Conservation (phyloP, 2,329 filamentous ascomycete species). For the Botryotinia globosa region DNA sequence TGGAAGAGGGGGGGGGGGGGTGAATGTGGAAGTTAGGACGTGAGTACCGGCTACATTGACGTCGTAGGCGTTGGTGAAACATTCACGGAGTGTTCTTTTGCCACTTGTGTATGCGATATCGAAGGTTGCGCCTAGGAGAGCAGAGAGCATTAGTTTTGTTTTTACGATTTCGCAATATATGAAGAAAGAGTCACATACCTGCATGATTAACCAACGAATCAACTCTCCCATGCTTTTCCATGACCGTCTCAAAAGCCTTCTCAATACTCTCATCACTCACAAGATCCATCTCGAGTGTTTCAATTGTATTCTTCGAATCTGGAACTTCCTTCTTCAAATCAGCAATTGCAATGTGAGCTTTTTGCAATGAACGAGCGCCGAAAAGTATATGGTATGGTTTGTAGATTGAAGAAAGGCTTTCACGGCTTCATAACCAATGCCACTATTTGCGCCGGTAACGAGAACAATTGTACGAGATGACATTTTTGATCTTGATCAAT, state of each 20-base stretch:
- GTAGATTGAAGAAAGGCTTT: conserved; percentile 41
- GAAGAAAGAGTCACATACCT: conserved; percentile 24
- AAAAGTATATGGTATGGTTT: conserved; percentile 43
- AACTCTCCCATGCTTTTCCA: conserved; percentile 23
- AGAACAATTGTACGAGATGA: conserved; percentile 35
- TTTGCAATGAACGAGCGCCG: conserved; percentile 40
- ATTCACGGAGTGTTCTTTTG: conserved; percentile 33
- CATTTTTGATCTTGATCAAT: conserved; percentile 12
- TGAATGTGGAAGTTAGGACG: conserved; percentile 37
- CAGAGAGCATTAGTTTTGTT: not conserved
- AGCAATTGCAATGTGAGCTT: conserved; percentile 40
- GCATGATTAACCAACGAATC: conserved; percentile 32
- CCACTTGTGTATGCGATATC: conserved; percentile 37
- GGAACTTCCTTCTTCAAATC: conserved; percentile 39
- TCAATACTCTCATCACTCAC: conserved; percentile 30
- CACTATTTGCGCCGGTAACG: conserved; percentile 45
- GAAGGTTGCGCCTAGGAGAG: conserved; percentile 29
- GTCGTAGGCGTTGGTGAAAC: conserved; percentile 33
- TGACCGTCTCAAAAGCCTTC: conserved; percentile 27
- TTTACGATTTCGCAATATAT: not conserved
- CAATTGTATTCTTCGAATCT: conserved; percentile 32
- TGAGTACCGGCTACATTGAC: conserved; percentile 38
- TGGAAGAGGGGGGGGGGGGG: conserved; percentile 43
- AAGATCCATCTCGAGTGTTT: conserved; percentile 29
- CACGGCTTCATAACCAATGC: conserved; percentile 44